Evolutionary conservation across 2,329 filamentous ascomycete genomes (phyloP).

Genomic region (Furcasterigmium sp.): DNA sequence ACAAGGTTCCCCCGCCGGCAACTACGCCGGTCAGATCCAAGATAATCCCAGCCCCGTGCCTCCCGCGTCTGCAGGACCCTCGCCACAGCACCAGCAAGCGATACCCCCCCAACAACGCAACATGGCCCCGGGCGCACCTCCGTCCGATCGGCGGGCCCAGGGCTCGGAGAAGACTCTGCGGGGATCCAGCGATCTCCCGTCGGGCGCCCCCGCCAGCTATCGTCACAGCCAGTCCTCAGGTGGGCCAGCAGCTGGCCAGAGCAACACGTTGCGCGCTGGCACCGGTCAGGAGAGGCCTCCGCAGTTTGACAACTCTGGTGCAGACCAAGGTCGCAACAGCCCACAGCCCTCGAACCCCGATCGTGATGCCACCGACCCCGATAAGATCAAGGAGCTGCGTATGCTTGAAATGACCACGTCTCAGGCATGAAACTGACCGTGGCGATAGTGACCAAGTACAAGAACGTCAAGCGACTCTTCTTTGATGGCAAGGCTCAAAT

Average conservation of each 20-base stretch:
- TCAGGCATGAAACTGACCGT: not conserved
- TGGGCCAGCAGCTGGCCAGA: constrained; percentile 30
- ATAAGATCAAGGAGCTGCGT: constrained; percentile 57
- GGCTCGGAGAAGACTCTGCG: constrained; percentile 44
- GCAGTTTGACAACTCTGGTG: constrained; percentile 37
- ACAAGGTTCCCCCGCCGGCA: constrained; percentile 37
- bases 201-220: constrained; percentile 45
- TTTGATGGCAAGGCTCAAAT: constrained; percentile 94
- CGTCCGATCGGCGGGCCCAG: constrained; percentile 39
- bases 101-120: constrained; percentile 10
- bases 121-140: constrained; percentile 42
- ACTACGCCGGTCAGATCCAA: constrained; percentile 25
- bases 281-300: constrained; percentile 28
- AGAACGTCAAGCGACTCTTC: constrained; percentile 96
- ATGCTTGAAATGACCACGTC: constrained; percentile 18
- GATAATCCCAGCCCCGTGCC: constrained; percentile 14
- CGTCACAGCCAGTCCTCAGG: constrained; percentile 41
- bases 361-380: constrained; percentile 37
- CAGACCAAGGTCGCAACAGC: constrained; percentile 48
- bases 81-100: constrained; percentile 16
- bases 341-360: constrained; percentile 45
- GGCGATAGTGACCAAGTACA: constrained; percentile 79
- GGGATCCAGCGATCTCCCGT: constrained; percentile 33
- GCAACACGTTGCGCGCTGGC: constrained; percentile 33
- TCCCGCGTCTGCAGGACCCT: constrained; percentile 9